Base-by-base conservation (phyloP, 495 filamentous ascomycete species). In the Lineolata rhizophorae region DNA sequence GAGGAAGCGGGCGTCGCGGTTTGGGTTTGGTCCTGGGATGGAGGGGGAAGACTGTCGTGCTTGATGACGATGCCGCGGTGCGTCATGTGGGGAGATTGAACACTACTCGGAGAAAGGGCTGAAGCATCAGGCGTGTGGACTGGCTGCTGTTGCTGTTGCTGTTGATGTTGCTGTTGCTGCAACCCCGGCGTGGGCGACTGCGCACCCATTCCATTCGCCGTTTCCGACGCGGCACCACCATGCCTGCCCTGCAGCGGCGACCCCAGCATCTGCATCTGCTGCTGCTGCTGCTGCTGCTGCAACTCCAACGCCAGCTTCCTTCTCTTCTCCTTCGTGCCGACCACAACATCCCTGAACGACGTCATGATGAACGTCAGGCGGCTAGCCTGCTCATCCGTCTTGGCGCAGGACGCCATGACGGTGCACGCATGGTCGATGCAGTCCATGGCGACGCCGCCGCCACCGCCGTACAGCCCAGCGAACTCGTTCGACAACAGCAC, bases 401-500 rank as follows among this genome's bases (percentile, higher is more conserved):
- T 56, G 18, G 62, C 62, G 39, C 71, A 76, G 35, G 70, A 66
- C 0, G 49, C 50, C 32, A 79, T 60, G 29, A 76, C 70, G 3
- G 45, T 52, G 29, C 76, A 60, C 11, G 67, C 60, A 35, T 72
- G 71, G 14, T 46, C 46, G 38, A 77, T 61, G 12, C 62, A 65
- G 24, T 60, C 57, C 4, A 70, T 60, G 1, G 61, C 58, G n/a
- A n/a, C n/a, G n/a, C n/a, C n/a, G 3, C 64, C 51, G 13, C 9
- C 10, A 26, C 68, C 61, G 32, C 56, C 57, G 42, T 69, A 73
- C 16, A 76, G 60, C 16, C 57, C 60, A 2, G 70, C 65, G 40
- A 79, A 79, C 41, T 76, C 71, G 32, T 75, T 76, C 32, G 72
- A 64, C 18, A 73, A 57, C 2, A 80, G 55, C 6, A 79, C 61